Evolutionary conservation across 2,329 filamentous ascomycete species (phyloP).

Genomic region (Phialophora verrucosa): DNA sequence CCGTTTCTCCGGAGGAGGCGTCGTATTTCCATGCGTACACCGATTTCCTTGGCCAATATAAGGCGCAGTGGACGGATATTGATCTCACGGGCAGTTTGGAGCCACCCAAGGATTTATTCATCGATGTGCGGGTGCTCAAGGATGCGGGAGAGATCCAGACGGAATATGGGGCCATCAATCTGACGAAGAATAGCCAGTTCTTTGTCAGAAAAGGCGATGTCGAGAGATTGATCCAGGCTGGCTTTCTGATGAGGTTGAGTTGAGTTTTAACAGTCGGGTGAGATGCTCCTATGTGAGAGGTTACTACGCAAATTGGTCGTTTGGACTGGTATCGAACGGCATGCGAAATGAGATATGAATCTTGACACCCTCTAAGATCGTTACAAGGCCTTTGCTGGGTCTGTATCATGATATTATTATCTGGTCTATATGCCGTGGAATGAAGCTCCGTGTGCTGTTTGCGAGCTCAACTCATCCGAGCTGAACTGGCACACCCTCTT

Average conservation of each 20-base stretch:
- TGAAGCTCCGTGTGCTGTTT: neutral
- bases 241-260: constrained; percentile 87
- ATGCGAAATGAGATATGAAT: neutral
- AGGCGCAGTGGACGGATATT: constrained; percentile 97
- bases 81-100: constrained; percentile 93
- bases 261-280: constrained; percentile 55
- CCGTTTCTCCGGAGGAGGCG: constrained; percentile 91
- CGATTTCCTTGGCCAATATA: constrained; percentile 92
- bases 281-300: neutral
- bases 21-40: constrained; percentile 93
- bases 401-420: neutral
- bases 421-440: neutral
- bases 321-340: neutral
- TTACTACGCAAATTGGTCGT: neutral
- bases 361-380: neutral
- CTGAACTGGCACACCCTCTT: neutral
- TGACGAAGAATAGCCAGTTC: constrained; percentile 98
- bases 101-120: constrained; percentile 93
- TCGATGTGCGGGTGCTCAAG: constrained; percentile 93
- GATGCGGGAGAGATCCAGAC: constrained; percentile 99
- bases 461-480: neutral
- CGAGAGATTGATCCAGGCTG: constrained; percentile 89
- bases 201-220: constrained; percentile 96
- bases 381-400: neutral
- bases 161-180: constrained; percentile 94